phyloP scores from a whole-genome alignment of 2,329 filamentous ascomycete genomes.

The Trichoderma sp. region DNA sequence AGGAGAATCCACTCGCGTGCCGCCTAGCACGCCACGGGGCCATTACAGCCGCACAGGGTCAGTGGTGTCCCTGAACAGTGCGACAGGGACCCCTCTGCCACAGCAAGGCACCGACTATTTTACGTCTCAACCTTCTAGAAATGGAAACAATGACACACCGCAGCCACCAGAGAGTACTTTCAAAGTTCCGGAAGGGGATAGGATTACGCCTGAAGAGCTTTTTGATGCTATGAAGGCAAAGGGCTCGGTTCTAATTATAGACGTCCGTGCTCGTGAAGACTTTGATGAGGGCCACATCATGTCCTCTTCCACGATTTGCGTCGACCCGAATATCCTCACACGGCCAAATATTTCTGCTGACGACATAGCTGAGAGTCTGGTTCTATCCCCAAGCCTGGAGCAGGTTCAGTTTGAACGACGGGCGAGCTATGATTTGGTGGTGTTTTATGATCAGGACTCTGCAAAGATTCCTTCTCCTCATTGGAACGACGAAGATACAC shows the following conservation, averaged over 20 bases:
- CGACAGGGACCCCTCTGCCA: slow-evolving; percentile 35
- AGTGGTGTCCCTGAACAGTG: slow-evolving; percentile 41
- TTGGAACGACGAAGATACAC: slow-evolving; percentile 46
- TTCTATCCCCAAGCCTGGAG: slow-evolving; percentile 74
- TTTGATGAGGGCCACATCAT: slow-evolving; percentile 91
- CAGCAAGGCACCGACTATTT: slow-evolving; percentile 39
- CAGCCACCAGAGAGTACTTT: slow-evolving; percentile 44
- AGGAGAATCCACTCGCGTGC: slow-evolving; percentile 64
- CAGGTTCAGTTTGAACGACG: slow-evolving; percentile 70
- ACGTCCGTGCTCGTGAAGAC: slow-evolving; percentile 75
- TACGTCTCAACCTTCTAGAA: slow-evolving; percentile 32
- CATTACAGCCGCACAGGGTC: slow-evolving; percentile 64
- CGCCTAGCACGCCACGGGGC: slow-evolving; percentile 64
- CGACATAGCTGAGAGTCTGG: slow-evolving; percentile 66
- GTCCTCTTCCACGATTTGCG: slow-evolving; percentile 79
- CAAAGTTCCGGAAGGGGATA: slow-evolving; percentile 56
- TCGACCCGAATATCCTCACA: slow-evolving; percentile 76
- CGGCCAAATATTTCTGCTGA: slow-evolving; percentile 66
- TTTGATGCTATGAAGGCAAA: slow-evolving; percentile 65
- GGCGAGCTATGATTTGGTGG: slow-evolving; percentile 79
- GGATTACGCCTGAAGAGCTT: slow-evolving; percentile 69
- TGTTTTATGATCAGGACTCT: slow-evolving; percentile 82
- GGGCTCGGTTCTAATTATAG: slow-evolving; percentile 74
- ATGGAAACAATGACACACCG: slow-evolving; percentile 28
- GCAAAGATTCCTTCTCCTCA: slow-evolving; percentile 47